Evolutionary conservation across 306 rosid species (phyloP), one percentile per base, ranked within the genome.

Genomic region (Vachellia pachyceras): DNA sequence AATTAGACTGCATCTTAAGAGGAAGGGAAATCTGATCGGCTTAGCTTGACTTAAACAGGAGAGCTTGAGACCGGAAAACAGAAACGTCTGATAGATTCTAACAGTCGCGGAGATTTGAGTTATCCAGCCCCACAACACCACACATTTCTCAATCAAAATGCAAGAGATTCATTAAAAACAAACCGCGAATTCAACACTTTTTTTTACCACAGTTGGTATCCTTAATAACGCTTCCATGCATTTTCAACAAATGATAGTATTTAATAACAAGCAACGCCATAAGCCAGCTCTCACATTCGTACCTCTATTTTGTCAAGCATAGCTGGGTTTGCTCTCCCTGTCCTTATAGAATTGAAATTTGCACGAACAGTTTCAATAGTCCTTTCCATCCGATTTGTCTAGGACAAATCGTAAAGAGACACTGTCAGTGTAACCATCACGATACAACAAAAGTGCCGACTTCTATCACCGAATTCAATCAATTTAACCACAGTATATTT

Each of bases 291-390:
- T 37, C 37, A 73, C 36, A 80, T 75, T 58, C 35, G 70, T 64
- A 95, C 99, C 99, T 87, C 93, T 73, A 95, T 93, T 85, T 93
- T 95, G 84, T 95, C 98, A 25, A 95, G 97, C 93, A 93, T 93
- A 18, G 97, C 82, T 0, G 98, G 98, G 84, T 69, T 91, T 47
- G 99, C 63, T 85, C 98, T 88, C 71, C 98, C 99, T 1, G 99
- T 91, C 88, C 99, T 88, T 72, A 95, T 84, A 67, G 99, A 91
- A 80, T 79, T 92, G 90, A 95, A 95, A 88, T 85, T 92, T 69
- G 92, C 69, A 47, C 91, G 85, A 60, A 93, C 90, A 20, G 77
- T 88, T 69, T 92, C 99, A 68, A 95, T 77, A 80, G 97, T 90
- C 86, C 87, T 95, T 70, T 92, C 98, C 99, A 95, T 95, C 80